Percentiles rank a stretch among this genome's conserved stretches.
phyloP scores from a whole-genome alignment of 495 filamentous ascomycete species.

The Xylaria castorea region DNA sequence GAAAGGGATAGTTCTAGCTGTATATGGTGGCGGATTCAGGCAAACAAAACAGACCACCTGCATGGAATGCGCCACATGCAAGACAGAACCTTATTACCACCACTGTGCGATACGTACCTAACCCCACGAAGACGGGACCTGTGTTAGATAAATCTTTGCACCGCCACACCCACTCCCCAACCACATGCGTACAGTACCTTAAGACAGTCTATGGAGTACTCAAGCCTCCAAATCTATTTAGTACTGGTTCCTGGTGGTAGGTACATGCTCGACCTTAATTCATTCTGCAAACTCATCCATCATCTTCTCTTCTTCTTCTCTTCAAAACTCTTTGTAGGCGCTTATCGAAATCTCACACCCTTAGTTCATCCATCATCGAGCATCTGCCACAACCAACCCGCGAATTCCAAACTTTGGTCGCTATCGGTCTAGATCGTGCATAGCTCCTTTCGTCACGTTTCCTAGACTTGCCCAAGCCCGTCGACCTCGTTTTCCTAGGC shows the following conservation, averaged over 20 bases:
- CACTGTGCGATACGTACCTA: background rate
- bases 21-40: background rate
- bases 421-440: background rate
- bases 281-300: background rate
- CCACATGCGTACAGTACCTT: too few relatives aligned
- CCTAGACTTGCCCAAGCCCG: background rate
- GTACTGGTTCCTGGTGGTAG: background rate
- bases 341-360: too few relatives aligned
- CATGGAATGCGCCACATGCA: constrained; percentile 14
- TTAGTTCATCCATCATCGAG: background rate
- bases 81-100: background rate
- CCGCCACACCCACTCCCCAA: constrained; percentile 3
- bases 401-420: background rate
- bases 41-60: background rate
- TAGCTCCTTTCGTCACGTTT: constrained; percentile 4
- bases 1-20: background rate
- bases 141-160: background rate
- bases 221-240: constrained; percentile 13
- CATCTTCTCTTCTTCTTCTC: background rate
- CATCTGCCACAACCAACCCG: background rate
- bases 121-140: too few relatives aligned
- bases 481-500: background rate
- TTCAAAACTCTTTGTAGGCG: background rate
- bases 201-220: too few relatives aligned
- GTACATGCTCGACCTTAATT: background rate